A percentile compares a stretch with the other conserved stretches of the same genome.
Conservation (phyloP, 1,284 basidiomycete genomes). For the Microbotryomycetes sp. region DNA sequence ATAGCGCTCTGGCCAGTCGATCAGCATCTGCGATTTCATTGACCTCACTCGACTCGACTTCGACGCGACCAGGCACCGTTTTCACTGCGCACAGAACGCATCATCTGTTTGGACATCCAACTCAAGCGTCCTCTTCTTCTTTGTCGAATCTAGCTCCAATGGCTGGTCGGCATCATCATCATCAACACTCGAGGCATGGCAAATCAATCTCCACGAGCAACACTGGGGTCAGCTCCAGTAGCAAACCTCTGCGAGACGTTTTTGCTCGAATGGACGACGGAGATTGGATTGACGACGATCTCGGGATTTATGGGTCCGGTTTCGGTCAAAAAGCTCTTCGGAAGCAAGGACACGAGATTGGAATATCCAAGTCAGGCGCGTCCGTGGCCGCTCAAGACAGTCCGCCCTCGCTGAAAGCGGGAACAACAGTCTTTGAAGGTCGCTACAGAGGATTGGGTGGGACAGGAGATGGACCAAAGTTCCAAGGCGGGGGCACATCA, state of each 20-base stretch:
- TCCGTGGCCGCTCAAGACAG: background rate
- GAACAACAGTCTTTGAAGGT: conserved; percentile 2
- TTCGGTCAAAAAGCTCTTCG: background rate
- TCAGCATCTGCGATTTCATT: background rate
- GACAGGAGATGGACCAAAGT: background rate
- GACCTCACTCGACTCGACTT: background rate
- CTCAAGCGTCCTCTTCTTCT: conserved; percentile 7
- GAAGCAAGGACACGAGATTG: background rate
- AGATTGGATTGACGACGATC: background rate
- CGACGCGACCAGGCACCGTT: conserved; percentile 11
- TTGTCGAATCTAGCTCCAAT: too few relatives aligned
- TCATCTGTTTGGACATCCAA: conserved; percentile 30
- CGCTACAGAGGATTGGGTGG: background rate
- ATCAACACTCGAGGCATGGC: too few relatives aligned
- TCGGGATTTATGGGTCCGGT: background rate
- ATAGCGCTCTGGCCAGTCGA: background rate
- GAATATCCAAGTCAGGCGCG: background rate
- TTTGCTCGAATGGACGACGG: background rate
- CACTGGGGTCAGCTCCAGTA: too few relatives aligned
- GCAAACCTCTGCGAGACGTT: background rate
- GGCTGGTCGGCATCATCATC: too few relatives aligned
- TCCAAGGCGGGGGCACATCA: conserved; percentile 5
- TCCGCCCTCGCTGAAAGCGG: conserved; percentile 8
- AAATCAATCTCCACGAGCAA: too few relatives aligned
- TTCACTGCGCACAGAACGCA: conserved; percentile 34